Percentiles rank a stretch among this genome's conserved stretches.
phyloP scores from a whole-genome alignment of 2,329 filamentous ascomycete species.

The Aspergillus jensenii region DNA sequence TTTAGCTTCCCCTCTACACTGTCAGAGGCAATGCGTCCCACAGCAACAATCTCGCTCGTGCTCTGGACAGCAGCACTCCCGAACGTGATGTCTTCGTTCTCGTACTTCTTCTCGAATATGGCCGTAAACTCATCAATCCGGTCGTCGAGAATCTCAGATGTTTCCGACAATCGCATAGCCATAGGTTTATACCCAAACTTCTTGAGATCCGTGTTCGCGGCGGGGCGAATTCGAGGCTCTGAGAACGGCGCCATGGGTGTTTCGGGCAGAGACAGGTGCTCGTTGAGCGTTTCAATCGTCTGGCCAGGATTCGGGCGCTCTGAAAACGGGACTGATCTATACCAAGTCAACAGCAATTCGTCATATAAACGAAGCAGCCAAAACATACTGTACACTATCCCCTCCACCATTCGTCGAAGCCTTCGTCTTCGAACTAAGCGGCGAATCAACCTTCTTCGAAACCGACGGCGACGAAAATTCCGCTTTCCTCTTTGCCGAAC shows the following conservation, averaged over 20 bases:
- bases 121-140: constrained; percentile 84
- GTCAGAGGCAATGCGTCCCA: constrained; percentile 90
- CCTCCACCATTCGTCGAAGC: constrained; percentile 33
- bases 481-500: constrained; percentile 55
- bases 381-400: constrained; percentile 41
- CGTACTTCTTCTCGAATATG: constrained; percentile 72
- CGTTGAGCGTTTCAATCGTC: constrained; percentile 79
- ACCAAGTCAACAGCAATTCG: constrained; percentile 14
- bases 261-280: constrained; percentile 66
- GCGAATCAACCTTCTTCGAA: constrained; percentile 51
- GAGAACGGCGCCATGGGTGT: constrained; percentile 69
- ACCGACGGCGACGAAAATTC: constrained; percentile 49
- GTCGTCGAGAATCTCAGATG: constrained; percentile 91
- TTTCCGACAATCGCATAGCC: constrained; percentile 90
- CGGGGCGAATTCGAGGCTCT: constrained; percentile 79
- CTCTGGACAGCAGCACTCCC: constrained; percentile 84
- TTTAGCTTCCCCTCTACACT: constrained; percentile 82
- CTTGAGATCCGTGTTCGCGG: constrained; percentile 81
- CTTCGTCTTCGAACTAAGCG: constrained; percentile 44
- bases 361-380: background rate
- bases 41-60: constrained; percentile 81
- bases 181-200: constrained; percentile 91
- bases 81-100: constrained; percentile 75
- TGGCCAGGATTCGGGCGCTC: constrained; percentile 79
- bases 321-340: constrained; percentile 65